phyloP scores from a whole-genome alignment of 2,329 filamentous ascomycete genomes.

The Boeremia lycopersici region DNA sequence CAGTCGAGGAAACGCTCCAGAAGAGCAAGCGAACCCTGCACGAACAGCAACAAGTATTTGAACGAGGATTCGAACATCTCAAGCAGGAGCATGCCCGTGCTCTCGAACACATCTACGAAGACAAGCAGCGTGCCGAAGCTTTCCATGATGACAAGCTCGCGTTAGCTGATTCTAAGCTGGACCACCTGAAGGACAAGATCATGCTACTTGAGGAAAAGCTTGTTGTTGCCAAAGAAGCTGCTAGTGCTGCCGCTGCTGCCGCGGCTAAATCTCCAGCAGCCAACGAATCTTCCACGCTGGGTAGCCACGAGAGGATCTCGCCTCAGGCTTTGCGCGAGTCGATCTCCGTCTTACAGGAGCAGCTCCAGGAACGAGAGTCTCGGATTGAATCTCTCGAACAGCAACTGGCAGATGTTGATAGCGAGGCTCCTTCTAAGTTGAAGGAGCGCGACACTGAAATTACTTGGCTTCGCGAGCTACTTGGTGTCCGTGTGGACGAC shows the following conservation, averaged over 20 bases:
- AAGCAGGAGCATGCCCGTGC: conserved; percentile 64
- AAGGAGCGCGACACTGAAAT: conserved; percentile 94
- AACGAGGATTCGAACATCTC: conserved; percentile 52
- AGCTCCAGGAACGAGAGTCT: conserved; percentile 90
- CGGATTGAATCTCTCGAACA: conserved; percentile 87
- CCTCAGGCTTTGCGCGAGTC: conserved; percentile 94
- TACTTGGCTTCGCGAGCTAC: conserved; percentile 88
- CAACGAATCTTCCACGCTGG: conserved; percentile 37
- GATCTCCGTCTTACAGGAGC: conserved; percentile 94
- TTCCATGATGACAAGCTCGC: conserved; percentile 81
- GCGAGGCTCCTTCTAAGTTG: conserved; percentile 79
- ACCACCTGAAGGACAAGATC: conserved; percentile 85
- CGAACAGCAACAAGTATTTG: conserved; percentile 54
- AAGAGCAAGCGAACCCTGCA: conserved; percentile 60
- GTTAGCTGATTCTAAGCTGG: conserved; percentile 81
- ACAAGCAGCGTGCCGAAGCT: conserved; percentile 78
- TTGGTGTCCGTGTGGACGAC: conserved; percentile 88
- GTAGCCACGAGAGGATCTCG: conserved; percentile 82
- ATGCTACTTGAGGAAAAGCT: conserved; percentile 87
- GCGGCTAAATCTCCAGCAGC: conserved; percentile 56
- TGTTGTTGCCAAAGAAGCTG: conserved; percentile 86
- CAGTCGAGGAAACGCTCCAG: conserved; percentile 60
- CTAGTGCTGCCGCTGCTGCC: conserved; percentile 81
- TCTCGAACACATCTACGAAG: conserved; percentile 75
- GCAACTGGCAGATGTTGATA: conserved; percentile 70